These are phyloP conservation scores for Diaporthe capsici DNA, from an alignment of 2,329 filamentous ascomycete genomes.

Conservation along the genomic window DNA sequence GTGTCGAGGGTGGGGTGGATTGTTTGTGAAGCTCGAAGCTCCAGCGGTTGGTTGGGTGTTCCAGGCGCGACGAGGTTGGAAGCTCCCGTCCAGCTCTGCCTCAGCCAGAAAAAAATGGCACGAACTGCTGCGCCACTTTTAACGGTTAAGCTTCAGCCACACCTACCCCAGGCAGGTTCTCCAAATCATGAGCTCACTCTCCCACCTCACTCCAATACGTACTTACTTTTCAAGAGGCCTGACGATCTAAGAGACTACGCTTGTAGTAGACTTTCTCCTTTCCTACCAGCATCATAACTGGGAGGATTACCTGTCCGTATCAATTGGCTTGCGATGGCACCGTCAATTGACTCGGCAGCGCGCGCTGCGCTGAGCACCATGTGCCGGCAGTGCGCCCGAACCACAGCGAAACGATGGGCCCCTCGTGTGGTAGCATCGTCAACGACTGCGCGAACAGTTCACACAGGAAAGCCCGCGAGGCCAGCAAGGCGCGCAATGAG, in stretches of 20 bases:
- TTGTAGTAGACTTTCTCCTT: neutral
- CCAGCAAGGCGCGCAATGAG: constrained; percentile 14
- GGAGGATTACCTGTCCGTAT: neutral
- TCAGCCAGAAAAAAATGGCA: constrained; percentile 22
- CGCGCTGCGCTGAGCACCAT: constrained; percentile 41
- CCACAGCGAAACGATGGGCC: constrained; percentile 31
- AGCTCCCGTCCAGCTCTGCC: constrained; percentile 10
- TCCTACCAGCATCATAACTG: neutral
- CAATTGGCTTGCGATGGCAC: constrained; percentile 34
- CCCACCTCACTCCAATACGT: neutral
- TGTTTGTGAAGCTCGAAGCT: constrained; percentile 36
- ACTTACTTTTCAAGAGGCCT: neutral
- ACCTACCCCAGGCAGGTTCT: constrained; percentile 2
- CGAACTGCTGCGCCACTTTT: constrained; percentile 23
- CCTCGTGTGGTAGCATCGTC: constrained; percentile 32
- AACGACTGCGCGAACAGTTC: constrained; percentile 34
- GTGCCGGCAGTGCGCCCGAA: constrained; percentile 41
- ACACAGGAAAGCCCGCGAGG: constrained; percentile 34
- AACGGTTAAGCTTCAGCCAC: constrained; percentile 30
- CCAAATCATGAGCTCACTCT: constrained; percentile 36
- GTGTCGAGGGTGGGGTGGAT: constrained; percentile 27
- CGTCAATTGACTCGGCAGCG: constrained; percentile 40
- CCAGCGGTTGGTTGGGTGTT: constrained; percentile 28
- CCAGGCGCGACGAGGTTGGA: constrained; percentile 13
- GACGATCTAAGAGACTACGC: constrained; percentile 5